These are phyloP conservation scores for Nemania serpens DNA, from an alignment of 2,329 filamentous ascomycete species.

Conservation along the genomic window DNA sequence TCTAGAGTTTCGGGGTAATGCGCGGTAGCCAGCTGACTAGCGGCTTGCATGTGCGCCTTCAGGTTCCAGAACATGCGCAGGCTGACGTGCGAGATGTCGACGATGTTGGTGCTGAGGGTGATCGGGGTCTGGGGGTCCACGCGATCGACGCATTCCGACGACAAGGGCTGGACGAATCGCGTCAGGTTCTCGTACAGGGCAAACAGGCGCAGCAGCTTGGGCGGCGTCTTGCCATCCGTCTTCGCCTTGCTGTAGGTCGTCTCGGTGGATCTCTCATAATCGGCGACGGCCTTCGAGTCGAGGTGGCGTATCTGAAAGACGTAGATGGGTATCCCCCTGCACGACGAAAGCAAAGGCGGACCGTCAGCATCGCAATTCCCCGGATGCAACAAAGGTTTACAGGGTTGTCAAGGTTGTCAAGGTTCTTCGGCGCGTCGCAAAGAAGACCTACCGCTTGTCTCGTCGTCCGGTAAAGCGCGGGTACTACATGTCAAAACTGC, in stretches of 20 bases:
- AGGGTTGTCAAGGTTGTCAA: not conserved
- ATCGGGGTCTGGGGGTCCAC: constrained; percentile 81
- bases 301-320: constrained; percentile 85
- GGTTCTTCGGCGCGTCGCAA: not conserved
- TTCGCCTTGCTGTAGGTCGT: constrained; percentile 62
- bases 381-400: not conserved
- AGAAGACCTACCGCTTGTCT: constrained; percentile 60
- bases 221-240: constrained; percentile 67
- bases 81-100: constrained; percentile 86
- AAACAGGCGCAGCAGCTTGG: constrained; percentile 83
- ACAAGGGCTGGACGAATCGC: constrained; percentile 83
- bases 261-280: constrained; percentile 71
- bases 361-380: constrained; percentile 2
- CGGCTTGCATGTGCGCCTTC: constrained; percentile 91
- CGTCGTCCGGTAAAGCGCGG: constrained; percentile 94
- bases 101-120: constrained; percentile 91
- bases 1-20: constrained; percentile 96
- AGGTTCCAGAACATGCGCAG: constrained; percentile 96
- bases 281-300: constrained; percentile 78
- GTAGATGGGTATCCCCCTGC: constrained; percentile 86
- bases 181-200: constrained; percentile 93
- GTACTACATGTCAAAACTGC: constrained; percentile 59
- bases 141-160: constrained; percentile 74
- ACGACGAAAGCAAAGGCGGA: not conserved
- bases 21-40: constrained; percentile 83